Base-by-base conservation (phyloP, 345 rosid genomes). In the Abelmoschus esculentus region DNA sequence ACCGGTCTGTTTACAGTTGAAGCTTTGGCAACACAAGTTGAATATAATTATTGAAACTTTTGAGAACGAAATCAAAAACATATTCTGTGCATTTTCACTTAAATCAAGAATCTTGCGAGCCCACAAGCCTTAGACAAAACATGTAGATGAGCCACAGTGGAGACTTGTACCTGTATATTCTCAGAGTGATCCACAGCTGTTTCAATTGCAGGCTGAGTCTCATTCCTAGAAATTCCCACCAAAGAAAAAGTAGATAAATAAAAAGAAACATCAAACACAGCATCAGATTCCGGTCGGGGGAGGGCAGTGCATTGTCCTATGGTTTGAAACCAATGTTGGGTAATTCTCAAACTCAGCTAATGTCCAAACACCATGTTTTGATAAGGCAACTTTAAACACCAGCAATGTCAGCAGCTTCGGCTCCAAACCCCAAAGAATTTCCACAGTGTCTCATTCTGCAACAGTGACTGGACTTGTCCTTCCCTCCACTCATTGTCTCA, bases 371-470 rank as follows among this genome's bases (percentile, higher is more conserved):
- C 14, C 5, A 19, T 19, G 29, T 67, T 50, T 63, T 31, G 46
- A 67, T n/a, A n/a, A 13, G 44, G 5, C 53, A 18, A 1, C 52
- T 46, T 29, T 38, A 38, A 18, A 1, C 52, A 22, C 26, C 26
- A 22, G 12, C 61, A 46, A 69, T 54, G 74, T 47, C 74, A 36
- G 60, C 47, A 47, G 42, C 56, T 67, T 74, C 75, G 66, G 77
- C 78, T 46, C 22, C 76, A 55, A 63, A 15, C 31, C 74, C 54
- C 54, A 44, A 57, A 62, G 62, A 49, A 66, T 29, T 63, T 72
- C 71, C 69, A 53, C 12, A 4, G 13, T 47, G 6, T 40, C 3
- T 40, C 46, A 69, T 46, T 13, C 52, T 14, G 5, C 52, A 34
- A 12, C 18, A 9, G 10, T 7, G 57, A 18, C 11, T 17, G 9